phyloP scores from a whole-genome alignment of 306 rosid species.

The Trifolium subterraneum region DNA sequence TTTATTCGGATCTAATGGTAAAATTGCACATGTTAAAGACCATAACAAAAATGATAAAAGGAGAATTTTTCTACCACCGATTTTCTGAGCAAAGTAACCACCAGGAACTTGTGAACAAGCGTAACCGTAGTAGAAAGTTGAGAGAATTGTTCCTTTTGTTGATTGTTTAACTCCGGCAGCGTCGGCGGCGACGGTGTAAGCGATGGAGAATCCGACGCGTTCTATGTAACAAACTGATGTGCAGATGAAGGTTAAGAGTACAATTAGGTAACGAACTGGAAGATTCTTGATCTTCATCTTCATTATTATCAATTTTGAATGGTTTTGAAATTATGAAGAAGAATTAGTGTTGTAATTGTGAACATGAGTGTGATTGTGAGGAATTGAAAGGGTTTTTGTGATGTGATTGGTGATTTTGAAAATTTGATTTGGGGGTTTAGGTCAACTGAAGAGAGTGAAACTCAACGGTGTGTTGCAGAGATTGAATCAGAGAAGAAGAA shows the following conservation, averaged over 20 bases:
- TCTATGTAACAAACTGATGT: slow-evolving; percentile 92
- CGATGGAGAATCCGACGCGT: slow-evolving; percentile 94
- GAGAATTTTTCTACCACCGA: slow-evolving; percentile 86
- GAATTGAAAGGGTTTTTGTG: not conserved
- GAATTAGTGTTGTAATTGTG: not conserved
- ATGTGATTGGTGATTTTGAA: not conserved
- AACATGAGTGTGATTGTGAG: not conserved
- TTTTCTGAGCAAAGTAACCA: slow-evolving; percentile 90
- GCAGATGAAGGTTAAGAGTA: slow-evolving; percentile 84
- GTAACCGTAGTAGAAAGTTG: slow-evolving; percentile 93
- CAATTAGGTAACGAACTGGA: slow-evolving; percentile 73
- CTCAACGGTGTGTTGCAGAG: not conserved
- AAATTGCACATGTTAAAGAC: slow-evolving; percentile 83
- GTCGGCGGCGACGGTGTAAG: slow-evolving; percentile 92
- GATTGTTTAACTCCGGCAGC: slow-evolving; percentile 74
- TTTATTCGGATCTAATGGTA: slow-evolving; percentile 77
- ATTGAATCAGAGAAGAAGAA: not conserved
- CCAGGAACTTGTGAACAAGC: slow-evolving; percentile 98
- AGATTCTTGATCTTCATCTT: slow-evolving; percentile 37
- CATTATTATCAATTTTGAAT: not conserved
- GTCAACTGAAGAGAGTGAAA: not conserved
- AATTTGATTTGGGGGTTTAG: not conserved
- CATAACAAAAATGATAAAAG: slow-evolving; percentile 83
- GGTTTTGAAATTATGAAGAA: not conserved
- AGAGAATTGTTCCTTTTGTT: slow-evolving; percentile 81